These are phyloP conservation scores for Macrophomina phaseolina DNA, from an alignment of 2,329 filamentous ascomycete genomes.

Conservation along the genomic window DNA sequence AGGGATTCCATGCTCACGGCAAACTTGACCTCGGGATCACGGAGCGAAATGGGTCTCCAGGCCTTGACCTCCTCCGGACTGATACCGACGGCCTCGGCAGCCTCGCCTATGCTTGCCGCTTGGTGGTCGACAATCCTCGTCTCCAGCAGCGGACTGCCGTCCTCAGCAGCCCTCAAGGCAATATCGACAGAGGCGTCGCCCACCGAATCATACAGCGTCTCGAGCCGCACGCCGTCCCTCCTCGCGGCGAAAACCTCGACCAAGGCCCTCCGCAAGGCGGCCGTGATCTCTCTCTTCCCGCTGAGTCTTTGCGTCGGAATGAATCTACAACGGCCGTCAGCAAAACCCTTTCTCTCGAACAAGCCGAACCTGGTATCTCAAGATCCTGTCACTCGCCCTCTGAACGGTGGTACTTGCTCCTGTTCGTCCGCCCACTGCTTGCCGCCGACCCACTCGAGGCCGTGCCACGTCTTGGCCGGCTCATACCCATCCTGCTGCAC, in stretches of 20 bases:
- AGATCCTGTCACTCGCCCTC: not conserved
- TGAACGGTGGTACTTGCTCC: slow-evolving; percentile 26
- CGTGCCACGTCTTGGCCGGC: slow-evolving; percentile 58
- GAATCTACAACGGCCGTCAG: slow-evolving; percentile 7
- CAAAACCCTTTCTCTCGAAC: not conserved
- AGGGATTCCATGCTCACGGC: slow-evolving; percentile 36
- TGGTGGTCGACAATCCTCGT: not conserved
- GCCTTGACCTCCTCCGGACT: not conserved
- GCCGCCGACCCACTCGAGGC: slow-evolving; percentile 58
- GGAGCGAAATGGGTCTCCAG: slow-evolving; percentile 38
- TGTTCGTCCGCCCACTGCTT: slow-evolving; percentile 44
- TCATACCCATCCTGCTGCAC: slow-evolving; percentile 42
- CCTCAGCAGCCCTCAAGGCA: not conserved
- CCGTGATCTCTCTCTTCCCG: not conserved
- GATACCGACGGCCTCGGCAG: not conserved
- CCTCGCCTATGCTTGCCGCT: not conserved
- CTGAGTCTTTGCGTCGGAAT: not conserved
- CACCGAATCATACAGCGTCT: not conserved
- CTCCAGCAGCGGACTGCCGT: not conserved
- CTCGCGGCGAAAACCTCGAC: slow-evolving; percentile 16
- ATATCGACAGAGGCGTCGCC: not conserved
- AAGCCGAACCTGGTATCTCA: not conserved
- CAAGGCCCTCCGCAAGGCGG: slow-evolving; percentile 10
- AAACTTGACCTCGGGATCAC: slow-evolving; percentile 41
- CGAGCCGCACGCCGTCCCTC: not conserved